These are phyloP conservation scores for Clarireedia paspali DNA, from an alignment of 2,329 filamentous ascomycete genomes.

Conservation along the genomic window DNA sequence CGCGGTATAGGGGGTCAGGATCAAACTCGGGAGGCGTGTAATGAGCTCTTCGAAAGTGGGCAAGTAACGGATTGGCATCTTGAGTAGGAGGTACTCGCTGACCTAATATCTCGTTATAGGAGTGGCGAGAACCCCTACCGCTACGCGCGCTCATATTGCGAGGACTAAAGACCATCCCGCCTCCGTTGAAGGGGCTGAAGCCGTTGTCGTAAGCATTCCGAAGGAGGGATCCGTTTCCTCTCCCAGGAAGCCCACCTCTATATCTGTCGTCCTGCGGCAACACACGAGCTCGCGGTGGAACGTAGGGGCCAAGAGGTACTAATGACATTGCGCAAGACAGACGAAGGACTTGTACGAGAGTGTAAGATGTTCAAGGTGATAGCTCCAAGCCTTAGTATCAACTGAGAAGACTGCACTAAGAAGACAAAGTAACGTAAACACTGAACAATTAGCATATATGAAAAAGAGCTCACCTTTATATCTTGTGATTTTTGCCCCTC, in stretches of 20 bases:
- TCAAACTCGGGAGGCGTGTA: neutral
- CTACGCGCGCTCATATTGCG: neutral
- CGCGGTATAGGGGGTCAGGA: neutral
- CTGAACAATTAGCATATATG: neutral
- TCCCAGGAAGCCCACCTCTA: neutral
- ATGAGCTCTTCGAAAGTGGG: neutral
- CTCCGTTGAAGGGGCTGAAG: neutral
- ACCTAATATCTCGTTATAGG: neutral
- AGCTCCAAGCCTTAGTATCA: neutral
- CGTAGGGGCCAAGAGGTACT: constrained; percentile 6
- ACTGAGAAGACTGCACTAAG: neutral
- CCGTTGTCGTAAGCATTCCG: constrained; percentile 3
- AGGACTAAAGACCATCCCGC: neutral
- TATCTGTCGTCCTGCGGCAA: constrained; percentile 4
- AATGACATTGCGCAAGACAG: constrained; percentile 4
- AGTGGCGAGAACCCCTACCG: no score
- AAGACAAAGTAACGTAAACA: constrained; percentile 4
- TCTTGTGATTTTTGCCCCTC: neutral
- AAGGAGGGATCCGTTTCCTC: neutral
- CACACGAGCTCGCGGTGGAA: constrained; percentile 5
- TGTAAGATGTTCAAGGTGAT: neutral
- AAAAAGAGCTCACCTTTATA: constrained; percentile 5
- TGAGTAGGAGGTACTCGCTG: neutral
- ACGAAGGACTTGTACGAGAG: neutral
- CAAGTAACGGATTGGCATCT: neutral